These are phyloP conservation scores for Groenewaldozyma sp. DNA, from an alignment of 1,139 yeast species.

Conservation along the genomic window DNA sequence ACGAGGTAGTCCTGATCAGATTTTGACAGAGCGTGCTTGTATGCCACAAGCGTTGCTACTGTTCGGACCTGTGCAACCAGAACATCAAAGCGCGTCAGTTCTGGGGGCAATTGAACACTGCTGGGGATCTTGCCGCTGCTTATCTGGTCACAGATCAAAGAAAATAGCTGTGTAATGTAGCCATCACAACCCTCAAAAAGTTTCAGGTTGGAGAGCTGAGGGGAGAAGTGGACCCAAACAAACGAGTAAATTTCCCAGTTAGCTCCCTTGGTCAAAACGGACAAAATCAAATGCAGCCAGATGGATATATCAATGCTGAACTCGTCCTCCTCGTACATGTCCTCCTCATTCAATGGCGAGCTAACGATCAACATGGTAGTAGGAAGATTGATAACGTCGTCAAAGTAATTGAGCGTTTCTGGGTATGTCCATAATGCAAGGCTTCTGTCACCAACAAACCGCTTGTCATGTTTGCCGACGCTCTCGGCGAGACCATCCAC, in stretches of 20 bases:
- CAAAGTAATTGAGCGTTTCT: constrained; percentile 34
- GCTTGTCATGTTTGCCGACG: constrained; percentile 4
- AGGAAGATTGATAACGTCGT: constrained; percentile 7
- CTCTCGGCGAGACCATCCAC: constrained; percentile 55
- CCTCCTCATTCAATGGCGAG: constrained; percentile 7
- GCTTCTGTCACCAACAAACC: constrained; percentile 3
- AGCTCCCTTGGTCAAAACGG: constrained; percentile 42
- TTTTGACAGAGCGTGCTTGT: constrained; percentile 48
- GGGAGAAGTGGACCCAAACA: constrained; percentile 58
- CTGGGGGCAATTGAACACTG: constrained; percentile 34
- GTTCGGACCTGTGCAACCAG: constrained; percentile 60
- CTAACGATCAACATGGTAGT: constrained; percentile 4
- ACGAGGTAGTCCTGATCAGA: constrained; percentile 64
- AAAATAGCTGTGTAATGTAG: constrained; percentile 40
- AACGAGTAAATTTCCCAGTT: constrained; percentile 68
- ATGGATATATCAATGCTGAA: constrained; percentile 37
- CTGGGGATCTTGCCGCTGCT: constrained; percentile 35
- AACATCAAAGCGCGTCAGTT: constrained; percentile 49
- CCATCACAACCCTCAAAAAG: constrained; percentile 42
- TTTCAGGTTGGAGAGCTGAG: constrained; percentile 57
- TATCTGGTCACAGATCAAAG: constrained; percentile 53
- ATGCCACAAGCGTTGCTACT: constrained; percentile 60
- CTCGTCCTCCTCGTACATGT: constrained; percentile 16
- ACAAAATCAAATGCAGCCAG: constrained; percentile 46
- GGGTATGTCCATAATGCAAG: constrained; percentile 49